Base-by-base conservation (phyloP, 805 yeast genomes). In the Diddensiella transvaalensis region DNA sequence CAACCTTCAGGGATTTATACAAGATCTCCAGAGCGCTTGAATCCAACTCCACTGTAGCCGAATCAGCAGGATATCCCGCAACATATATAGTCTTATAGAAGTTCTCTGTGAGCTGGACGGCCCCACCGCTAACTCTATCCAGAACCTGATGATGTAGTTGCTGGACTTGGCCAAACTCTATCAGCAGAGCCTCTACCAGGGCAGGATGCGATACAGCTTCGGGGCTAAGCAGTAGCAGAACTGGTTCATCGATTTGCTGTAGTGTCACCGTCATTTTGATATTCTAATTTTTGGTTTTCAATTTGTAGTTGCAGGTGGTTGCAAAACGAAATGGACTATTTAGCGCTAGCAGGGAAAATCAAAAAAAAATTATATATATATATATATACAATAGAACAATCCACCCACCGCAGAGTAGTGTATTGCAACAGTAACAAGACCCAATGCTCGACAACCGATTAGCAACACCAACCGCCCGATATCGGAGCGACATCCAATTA, bases 81-180 rank as follows among this genome's bases (percentile, higher is more conserved):
- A 70, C 45, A 42, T 56, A 50, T 30, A 70, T 60, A 18, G 48
- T 36, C 2, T 52, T 37, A 51, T 62, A 70, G 26, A 55, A 48
- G 29, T 55, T 49, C 8, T 43, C 43, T 3, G 66, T 62, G 10
- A 70, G 61, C 4, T 44, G 29, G 11, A 70, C 66, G 5, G 65
- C 66, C 3, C 57, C 55, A 22, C 57, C 58, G 3, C 58, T 53
- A 11, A 69, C 60, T 19, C 74, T 61, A 51, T 70, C 73, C 18
- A 70, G 52, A 40, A 70, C 65, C 62, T 70, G 74, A 44, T 58
- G 60, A 6, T 58, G 53, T 22, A 47, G 37, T 22, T 30, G 40
- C 30, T 42, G 36, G 6, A 43, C 36, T 21, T 39, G 24, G 5
- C 45, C 11, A 32, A 51, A 40, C 30, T 23, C 29, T 18, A 23